Conservation (phyloP, 441 rosid species). For the Populus hybrid region DNA sequence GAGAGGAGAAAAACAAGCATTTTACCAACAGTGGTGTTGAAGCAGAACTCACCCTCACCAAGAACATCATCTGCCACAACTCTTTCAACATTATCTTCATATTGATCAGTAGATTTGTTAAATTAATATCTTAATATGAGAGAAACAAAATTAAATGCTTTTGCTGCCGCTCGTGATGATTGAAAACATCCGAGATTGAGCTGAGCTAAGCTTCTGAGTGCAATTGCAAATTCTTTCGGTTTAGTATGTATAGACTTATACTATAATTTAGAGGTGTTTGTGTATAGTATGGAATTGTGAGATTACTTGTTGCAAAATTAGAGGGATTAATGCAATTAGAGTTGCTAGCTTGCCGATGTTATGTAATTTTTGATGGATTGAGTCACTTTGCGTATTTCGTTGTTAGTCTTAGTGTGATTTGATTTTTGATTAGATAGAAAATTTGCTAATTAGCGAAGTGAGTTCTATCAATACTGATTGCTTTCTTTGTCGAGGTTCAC, state of each 20-base stretch:
- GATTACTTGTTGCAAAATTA: background rate
- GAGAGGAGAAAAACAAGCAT: conserved; percentile 51
- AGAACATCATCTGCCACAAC: conserved; percentile 65
- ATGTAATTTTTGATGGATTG: background rate
- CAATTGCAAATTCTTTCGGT: background rate
- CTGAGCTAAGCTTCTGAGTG: background rate
- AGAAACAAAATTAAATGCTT: background rate
- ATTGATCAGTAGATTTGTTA: background rate
- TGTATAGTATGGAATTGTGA: conserved; percentile 1
- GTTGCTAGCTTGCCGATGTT: background rate
- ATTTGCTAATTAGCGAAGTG: background rate
- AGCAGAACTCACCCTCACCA: conserved; percentile 44
- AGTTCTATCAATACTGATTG: background rate
- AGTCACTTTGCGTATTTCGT: too few species aligned
- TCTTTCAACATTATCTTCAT: conserved; percentile 43
- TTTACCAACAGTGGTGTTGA: conserved; percentile 48
- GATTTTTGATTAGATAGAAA: background rate
- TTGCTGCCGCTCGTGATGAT: conserved; percentile 25
- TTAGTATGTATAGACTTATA: background rate
- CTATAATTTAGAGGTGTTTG: background rate
- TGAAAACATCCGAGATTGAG: conserved; percentile 21
- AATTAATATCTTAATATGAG: background rate
- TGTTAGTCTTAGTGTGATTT: background rate
- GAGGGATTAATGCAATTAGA: background rate
- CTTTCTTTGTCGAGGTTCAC: background rate